Evolutionary conservation across 2,329 filamentous ascomycete species (phyloP), one percentile per base, ranked within the genome.

Genomic region (Cryphonectria carpinicola): DNA sequence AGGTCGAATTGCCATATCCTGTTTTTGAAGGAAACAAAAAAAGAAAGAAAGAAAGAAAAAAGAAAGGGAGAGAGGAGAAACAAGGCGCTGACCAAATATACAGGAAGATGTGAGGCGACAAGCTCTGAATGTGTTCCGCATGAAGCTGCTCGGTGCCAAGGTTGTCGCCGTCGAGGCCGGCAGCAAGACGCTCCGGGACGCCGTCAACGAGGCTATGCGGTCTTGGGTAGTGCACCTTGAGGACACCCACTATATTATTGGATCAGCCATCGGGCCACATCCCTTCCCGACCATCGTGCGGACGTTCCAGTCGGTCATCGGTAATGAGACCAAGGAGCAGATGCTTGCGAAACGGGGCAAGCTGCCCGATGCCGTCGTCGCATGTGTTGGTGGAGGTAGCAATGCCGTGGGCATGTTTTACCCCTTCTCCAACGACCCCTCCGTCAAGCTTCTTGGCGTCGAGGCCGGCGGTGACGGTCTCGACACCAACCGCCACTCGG

Each of bases 361-460:
- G 83, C 89, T 99, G 1, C 96, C 96, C 4, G 96, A 99, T 76
- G 96, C 95, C 0, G 95, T 99, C 32, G 94, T 99, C 22, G 96
- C 96, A 13, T 99, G 96, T 78, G 96, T 99, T 17, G 96, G 96
- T 69, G 96, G 96, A 75, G 96, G 96, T 71, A 95, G 91, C 80
- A 99, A 99, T 80, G 96, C 96, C 2, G 91, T 92, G 4, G 96
- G 96, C 83, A 99, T 98, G 95, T 99, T 99, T 85, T 97, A 95
- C 82, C 96, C 96, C 67, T 99, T 99, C 84, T 87, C 92, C 73
- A 90, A 94, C 58, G 95, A 99, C 77, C 87, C 87, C 0, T 90
- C 87, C 72, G 96, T 99, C 72, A 94, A 95, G 83, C 88, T 98
- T 4, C 86, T 98, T 17, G 96, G 96, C 74, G 95, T 99, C 2